Conservation (phyloP, 345 rosid genomes). For the Triadica sebifera region DNA sequence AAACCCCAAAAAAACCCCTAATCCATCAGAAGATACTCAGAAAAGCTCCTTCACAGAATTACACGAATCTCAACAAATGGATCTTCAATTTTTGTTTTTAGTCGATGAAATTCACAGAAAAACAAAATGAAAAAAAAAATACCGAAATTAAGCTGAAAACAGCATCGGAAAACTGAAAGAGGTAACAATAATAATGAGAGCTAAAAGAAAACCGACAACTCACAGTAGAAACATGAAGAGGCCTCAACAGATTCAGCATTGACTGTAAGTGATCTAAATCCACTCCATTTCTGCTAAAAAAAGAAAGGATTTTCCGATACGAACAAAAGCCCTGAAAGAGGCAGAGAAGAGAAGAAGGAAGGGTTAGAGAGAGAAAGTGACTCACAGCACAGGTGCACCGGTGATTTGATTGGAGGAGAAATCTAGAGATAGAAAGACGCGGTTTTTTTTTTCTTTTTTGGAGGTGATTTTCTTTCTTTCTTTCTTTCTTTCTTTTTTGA, state of each 20-base stretch:
- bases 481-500: too few relatives aligned
- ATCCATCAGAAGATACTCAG: slow-evolving; percentile 7
- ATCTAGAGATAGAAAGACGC: slow-evolving; percentile 27
- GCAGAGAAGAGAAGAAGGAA: neutral
- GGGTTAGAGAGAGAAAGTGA: neutral
- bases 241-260: slow-evolving; percentile 37
- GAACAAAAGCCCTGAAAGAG: neutral
- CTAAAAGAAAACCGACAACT: slow-evolving; percentile 14
- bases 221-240: slow-evolving; percentile 28
- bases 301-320: neutral
- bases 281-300: slow-evolving; percentile 15
- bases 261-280: slow-evolving; percentile 19
- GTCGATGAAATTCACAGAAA: neutral
- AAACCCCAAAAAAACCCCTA: neutral
- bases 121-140: neutral
- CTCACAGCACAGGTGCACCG: neutral
- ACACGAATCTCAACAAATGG: neutral
- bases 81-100: neutral
- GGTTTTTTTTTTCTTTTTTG: too few relatives aligned
- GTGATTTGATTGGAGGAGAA: slow-evolving; percentile 28
- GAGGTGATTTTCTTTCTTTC: too few relatives aligned
- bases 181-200: neutral
- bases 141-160: too few relatives aligned
- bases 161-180: neutral
- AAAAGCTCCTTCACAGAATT: neutral